Conservation (phyloP, 768 basidiomycete species). For the Suillus lakei region DNA sequence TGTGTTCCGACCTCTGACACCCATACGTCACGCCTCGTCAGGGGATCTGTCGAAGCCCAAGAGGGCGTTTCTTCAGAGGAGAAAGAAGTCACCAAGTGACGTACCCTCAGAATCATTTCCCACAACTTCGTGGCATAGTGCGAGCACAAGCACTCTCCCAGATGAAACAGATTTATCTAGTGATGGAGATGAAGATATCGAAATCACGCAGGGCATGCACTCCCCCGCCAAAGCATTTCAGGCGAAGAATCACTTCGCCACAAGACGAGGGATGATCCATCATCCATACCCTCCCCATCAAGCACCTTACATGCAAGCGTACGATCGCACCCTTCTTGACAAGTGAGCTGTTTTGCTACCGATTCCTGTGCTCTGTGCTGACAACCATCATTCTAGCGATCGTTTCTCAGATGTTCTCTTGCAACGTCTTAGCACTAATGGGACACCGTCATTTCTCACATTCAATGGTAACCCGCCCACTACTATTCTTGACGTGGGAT, state of each 20-base stretch:
- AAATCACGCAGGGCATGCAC: background rate
- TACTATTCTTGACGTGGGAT: slow-evolving; percentile 74
- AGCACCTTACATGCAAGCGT: slow-evolving; percentile 70
- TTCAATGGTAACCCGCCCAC: slow-evolving; percentile 53
- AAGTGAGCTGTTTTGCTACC: slow-evolving; percentile 48
- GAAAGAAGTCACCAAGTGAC: slow-evolving; percentile 23
- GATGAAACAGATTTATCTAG: background rate
- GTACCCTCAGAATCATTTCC: slow-evolving; percentile 7
- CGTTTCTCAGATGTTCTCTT: slow-evolving; percentile 57
- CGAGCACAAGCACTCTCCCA: background rate
- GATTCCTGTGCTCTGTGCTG: slow-evolving; percentile 8
- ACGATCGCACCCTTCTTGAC: slow-evolving; percentile 58
- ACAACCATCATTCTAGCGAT: slow-evolving; percentile 51
- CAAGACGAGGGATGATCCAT: slow-evolving; percentile 45
- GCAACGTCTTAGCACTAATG: slow-evolving; percentile 54
- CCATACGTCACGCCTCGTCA: slow-evolving; percentile 8
- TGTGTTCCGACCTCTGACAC: slow-evolving; percentile 14
- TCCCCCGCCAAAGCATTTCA: slow-evolving; percentile 28
- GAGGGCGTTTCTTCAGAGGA: slow-evolving; percentile 24
- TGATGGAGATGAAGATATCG: background rate
- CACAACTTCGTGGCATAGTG: background rate
- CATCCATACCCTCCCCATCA: slow-evolving; percentile 56
- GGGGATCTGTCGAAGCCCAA: slow-evolving; percentile 27
- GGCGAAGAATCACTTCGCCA: slow-evolving; percentile 25
- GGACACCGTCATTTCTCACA: slow-evolving; percentile 65